Evolutionary conservation across 306 rosid genomes (phyloP).

Genomic region (Trifolium repens): DNA sequence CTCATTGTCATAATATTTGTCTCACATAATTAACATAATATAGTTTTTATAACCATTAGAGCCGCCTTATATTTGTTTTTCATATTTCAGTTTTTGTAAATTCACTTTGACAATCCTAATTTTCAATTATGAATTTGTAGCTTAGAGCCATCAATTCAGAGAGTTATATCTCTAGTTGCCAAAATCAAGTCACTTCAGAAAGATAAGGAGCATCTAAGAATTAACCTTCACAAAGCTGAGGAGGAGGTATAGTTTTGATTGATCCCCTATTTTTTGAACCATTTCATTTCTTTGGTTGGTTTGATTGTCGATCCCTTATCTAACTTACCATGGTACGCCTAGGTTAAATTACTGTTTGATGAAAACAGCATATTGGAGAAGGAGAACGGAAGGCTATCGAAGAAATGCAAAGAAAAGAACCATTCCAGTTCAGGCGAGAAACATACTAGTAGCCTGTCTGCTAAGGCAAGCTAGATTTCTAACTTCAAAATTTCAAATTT

Average conservation of each 20-base stretch:
- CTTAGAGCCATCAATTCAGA: constrained; percentile 69
- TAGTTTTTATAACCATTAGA: not conserved
- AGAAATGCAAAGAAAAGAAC: constrained; percentile 56
- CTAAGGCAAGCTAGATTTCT: constrained; percentile 54
- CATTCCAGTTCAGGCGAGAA: constrained; percentile 63
- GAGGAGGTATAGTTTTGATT: constrained; percentile 69
- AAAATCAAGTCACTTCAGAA: constrained; percentile 68
- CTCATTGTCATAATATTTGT: constrained; percentile 14
- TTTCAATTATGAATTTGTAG: constrained; percentile 49
- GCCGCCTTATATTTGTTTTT: constrained; percentile 1
- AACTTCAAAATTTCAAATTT: constrained; percentile 10
- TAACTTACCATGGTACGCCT: constrained; percentile 30
- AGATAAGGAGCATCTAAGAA: constrained; percentile 76
- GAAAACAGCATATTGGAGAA: constrained; percentile 68
- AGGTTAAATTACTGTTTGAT: constrained; percentile 80
- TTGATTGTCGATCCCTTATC: constrained; percentile 28
- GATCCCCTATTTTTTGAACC: not conserved
- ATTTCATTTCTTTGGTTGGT: constrained; percentile 28
- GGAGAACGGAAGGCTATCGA: constrained; percentile 66
- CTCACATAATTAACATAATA: not conserved
- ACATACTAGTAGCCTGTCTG: constrained; percentile 62
- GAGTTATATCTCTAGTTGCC: constrained; percentile 68
- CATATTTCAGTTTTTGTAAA: constrained; percentile 20
- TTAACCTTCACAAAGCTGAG: constrained; percentile 86
- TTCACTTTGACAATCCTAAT: constrained; percentile 8